Evolutionary conservation across 257 asterid species (phyloP), one percentile per base, ranked within the genome.

Genomic region (Pogostemon cablin): DNA sequence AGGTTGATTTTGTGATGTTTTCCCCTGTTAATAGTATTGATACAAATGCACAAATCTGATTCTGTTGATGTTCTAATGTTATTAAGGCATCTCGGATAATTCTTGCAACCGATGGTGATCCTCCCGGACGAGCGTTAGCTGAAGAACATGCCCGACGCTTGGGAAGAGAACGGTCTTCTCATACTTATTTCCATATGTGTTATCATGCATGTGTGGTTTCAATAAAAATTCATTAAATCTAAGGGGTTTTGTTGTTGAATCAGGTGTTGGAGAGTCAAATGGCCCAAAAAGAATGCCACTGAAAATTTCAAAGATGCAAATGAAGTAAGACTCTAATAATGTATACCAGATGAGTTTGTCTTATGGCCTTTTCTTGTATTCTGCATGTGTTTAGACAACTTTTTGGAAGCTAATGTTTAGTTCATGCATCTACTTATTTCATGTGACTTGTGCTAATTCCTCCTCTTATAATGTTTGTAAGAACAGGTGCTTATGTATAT

Each of bases 71-170:
- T 57, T 60, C 65, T 65, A 15, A 35, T 76, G 17, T 69, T 65
- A 25, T 42, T 53, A 75, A 89, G 99, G 95, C 97, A 59, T 91
- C 99, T 64, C 98, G 99, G 42, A 93, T 93, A 69, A 93, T 93
- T 72, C 91, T 93, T 78, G 99, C 99, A 49, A 93, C 96, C 69
- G 98, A 93, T 86, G 96, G 81, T 61, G 99, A 93, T 80, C 73
- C 82, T 74, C 98, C 98, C 55, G 96, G 99, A 59, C 98, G 86
- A 81, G 98, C 99, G 75, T 83, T 93, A 73, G 96, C 99, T 3
- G 99, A 93, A 86, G 98, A 91, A 84, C 96, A 91, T 80, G 96
- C 98, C n/a, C 81, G 98, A 42, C 96, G 98, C 79, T 77, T 93
- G 77, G 99, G 99, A 78, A 91, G 95, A 85, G 99, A 93, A 79